Evolutionary conservation across 2,329 filamentous ascomycete species (phyloP), one percentile per base, ranked within the genome.

Genomic region (Seiridium unicorne): DNA sequence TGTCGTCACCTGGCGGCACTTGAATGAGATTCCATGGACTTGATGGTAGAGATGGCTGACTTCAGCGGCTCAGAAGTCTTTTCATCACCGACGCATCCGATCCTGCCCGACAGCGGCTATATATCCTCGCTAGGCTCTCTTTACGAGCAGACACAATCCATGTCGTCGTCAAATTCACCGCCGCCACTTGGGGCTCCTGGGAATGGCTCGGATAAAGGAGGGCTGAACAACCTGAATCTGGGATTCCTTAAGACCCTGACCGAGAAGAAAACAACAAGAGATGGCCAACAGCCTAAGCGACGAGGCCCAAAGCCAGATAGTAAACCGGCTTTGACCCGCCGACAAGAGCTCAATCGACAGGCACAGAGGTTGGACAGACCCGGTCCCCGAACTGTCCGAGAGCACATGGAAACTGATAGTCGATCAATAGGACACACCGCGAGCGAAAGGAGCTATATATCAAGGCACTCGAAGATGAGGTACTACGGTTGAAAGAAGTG

Each of bases 361-460:
- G 95, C 95, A 36, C 95, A 98, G 76, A 89, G 93, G 93, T 96
- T 36, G 10, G 42, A 26, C 18, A 26, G 18, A 26, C 18, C n/a
- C n/a, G 8, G 40, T 8, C n/a, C 40, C n/a, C 40, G 40, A 44
- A 26, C 8, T 49, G 26, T 26, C 18, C 46, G 11, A 26, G 11
- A 31, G 26, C 46, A 26, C 53, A 61, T 58, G 42, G 63, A 57
- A 51, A 18, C 44, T 65, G 59, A 66, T 55, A 47, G 35, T 55
- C 53, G 32, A 60, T 55, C 60, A 58, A 71, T 26, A 97, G 95
- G 72, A 98, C 95, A 18, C 95, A 99, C 76, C 92, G 95, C 59
- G 95, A 98, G 77, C 88, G 95, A 66, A 98, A 98, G 74, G 95
- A 98, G 76, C 84, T 93, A 68, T 98, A 98, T 74, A 96, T 97